Percentiles rank a stretch among this genome's conserved stretches.
Conservation (phyloP, 1,284 basidiomycete species). For the Kwoniella shivajii region DNA sequence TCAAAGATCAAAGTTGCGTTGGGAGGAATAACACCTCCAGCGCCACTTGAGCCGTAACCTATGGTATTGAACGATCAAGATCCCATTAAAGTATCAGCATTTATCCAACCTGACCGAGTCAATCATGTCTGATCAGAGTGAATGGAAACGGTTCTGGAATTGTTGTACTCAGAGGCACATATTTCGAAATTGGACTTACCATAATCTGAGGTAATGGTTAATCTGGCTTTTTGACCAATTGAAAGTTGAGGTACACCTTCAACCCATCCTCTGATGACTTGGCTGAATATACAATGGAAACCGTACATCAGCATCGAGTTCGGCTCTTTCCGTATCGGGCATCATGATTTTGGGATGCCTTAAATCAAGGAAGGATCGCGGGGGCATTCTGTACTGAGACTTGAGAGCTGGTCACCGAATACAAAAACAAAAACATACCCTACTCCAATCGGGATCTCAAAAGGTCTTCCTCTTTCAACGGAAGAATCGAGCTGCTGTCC, state of each 20-base stretch:
- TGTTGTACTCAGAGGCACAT: too few relatives aligned
- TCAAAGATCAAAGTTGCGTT: too few relatives aligned
- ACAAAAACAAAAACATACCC: constrained; percentile 7
- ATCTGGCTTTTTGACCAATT: constrained; percentile 70
- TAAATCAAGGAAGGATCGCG: too few relatives aligned
- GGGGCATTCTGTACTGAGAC: too few relatives aligned
- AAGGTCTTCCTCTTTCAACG: constrained; percentile 60
- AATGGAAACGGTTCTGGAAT: too few relatives aligned
- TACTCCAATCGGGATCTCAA: constrained; percentile 69
- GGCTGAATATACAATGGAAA: constrained; percentile 56
- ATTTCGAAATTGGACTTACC: constrained; percentile 23
- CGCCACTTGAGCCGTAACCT: too few relatives aligned
- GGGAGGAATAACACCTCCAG: too few relatives aligned
- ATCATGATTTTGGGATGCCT: too few relatives aligned
- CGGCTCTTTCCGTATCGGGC: too few relatives aligned
- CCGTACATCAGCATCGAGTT: neutral
- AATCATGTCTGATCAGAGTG: too few relatives aligned
- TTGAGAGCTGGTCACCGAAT: neutral
- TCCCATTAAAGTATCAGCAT: neutral
- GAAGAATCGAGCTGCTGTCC: constrained; percentile 56
- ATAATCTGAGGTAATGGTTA: constrained; percentile 57
- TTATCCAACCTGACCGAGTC: neutral
- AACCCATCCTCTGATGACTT: constrained; percentile 69
- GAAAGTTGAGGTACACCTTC: constrained; percentile 67
- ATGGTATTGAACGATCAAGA: neutral